A percentile compares a stretch with the other conserved stretches of the same genome.
These are phyloP conservation scores for Globisporangium viniferum DNA, from an alignment of 352 stramenopile species.

Conservation along the genomic window DNA sequence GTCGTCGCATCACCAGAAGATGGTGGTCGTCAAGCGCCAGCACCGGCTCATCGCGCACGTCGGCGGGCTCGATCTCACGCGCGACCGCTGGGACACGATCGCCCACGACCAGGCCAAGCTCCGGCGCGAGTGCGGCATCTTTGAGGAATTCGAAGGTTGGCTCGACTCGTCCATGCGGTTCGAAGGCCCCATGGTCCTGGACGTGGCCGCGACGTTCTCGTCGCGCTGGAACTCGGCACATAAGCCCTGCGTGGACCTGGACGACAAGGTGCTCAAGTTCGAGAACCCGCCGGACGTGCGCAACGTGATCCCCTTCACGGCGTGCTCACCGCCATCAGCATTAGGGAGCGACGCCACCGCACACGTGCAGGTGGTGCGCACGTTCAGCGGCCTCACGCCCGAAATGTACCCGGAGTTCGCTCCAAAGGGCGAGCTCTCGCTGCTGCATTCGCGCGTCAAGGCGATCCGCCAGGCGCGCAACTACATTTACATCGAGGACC, in stretches of 20 bases:
- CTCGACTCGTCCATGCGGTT: constrained; percentile 53
- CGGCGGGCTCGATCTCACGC: constrained; percentile 51
- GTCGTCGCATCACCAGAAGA: constrained; percentile 72
- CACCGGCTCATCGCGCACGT: constrained; percentile 40
- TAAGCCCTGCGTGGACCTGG: constrained; percentile 34
- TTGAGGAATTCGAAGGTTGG: constrained; percentile 48
- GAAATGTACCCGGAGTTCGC: constrained; percentile 42
- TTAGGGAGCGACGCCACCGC: neutral
- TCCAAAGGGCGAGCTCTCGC: constrained; percentile 48
- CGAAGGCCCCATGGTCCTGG: constrained; percentile 35
- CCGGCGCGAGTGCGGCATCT: constrained; percentile 36
- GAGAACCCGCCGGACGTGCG: constrained; percentile 36
- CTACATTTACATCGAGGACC: constrained; percentile 67
- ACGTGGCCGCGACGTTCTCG: constrained; percentile 67
- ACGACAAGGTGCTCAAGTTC: constrained; percentile 46
- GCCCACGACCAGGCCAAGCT: constrained; percentile 46
- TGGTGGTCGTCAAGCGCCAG: constrained; percentile 45
- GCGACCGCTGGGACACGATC: constrained; percentile 61
- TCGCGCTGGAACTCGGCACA: constrained; percentile 53
- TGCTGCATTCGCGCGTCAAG: constrained; percentile 52
- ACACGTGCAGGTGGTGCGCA: constrained; percentile 52
- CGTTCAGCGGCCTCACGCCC: constrained; percentile 38
- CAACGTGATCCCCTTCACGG: neutral
- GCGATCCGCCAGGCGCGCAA: constrained; percentile 54
- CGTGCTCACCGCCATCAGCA: neutral